Evolutionary conservation across 139 green algal genomes (phyloP).

Genomic region (Micractinium sp.): DNA sequence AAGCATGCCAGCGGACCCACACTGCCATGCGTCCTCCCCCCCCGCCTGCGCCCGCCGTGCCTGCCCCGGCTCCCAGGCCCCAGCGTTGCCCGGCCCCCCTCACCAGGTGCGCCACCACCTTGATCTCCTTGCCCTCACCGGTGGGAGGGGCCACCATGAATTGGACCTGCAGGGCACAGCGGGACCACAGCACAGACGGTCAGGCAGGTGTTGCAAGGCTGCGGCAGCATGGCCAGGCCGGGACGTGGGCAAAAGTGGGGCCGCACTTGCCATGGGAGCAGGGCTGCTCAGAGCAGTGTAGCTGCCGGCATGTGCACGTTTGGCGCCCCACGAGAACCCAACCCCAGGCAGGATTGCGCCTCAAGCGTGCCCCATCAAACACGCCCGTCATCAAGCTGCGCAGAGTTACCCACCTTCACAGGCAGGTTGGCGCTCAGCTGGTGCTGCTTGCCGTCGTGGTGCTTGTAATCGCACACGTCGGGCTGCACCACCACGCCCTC

Average conservation of each 20-base stretch:
- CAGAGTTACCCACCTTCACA: background rate
- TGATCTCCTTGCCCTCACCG: constrained; percentile 26
- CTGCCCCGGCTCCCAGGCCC: background rate
- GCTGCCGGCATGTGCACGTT: too few species aligned
- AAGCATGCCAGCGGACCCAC: too few species aligned
- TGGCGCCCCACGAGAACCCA: too few species aligned
- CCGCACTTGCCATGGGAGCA: background rate
- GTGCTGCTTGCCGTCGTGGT: constrained; percentile 32
- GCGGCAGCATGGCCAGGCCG: background rate
- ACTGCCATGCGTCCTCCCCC: background rate
- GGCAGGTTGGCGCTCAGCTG: constrained; percentile 20
- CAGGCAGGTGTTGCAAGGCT: background rate
- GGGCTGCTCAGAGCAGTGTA: too few species aligned
- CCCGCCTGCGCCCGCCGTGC: background rate
- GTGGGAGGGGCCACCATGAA: constrained; percentile 11
- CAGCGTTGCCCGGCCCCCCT: background rate
- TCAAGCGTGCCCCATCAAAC: background rate
- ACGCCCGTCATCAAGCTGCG: too few species aligned
- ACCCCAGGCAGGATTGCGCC: background rate
- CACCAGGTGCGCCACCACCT: constrained; percentile 27
- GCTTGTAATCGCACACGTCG: constrained; percentile 20
- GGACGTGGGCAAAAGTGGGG: background rate
- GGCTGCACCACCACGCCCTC: constrained; percentile 27
- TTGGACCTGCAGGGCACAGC: background rate
- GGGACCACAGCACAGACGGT: background rate